Evolutionary conservation across 2,329 filamentous ascomycete genomes (phyloP).

Genomic region (Colletotrichum sp.): DNA sequence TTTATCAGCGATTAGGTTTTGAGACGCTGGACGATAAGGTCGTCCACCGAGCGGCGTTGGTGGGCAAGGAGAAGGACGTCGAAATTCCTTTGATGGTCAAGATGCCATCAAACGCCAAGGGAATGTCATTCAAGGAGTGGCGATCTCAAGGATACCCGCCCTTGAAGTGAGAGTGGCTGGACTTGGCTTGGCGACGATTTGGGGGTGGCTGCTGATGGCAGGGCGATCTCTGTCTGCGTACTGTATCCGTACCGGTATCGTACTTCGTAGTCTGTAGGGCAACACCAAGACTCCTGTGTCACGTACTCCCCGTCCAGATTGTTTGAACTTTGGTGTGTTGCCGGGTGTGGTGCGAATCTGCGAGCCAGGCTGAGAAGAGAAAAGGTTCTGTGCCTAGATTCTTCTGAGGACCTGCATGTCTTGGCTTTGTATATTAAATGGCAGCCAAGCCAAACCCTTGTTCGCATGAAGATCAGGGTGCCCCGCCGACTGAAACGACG

Average conservation of each 20-base stretch:
- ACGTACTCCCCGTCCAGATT: background rate
- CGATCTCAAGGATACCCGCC: slow-evolving; percentile 20
- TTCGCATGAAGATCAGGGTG: slow-evolving; percentile 3
- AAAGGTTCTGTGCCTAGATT: background rate
- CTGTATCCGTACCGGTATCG: background rate
- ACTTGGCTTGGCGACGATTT: background rate
- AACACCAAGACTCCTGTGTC: background rate
- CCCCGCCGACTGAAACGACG: background rate
- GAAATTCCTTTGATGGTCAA: slow-evolving; percentile 46
- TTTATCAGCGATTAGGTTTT: slow-evolving; percentile 54
- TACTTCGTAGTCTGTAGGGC: background rate
- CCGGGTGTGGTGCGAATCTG: background rate
- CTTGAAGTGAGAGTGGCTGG: slow-evolving; percentile 2
- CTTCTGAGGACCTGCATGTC: slow-evolving; percentile 1
- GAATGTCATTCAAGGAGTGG: slow-evolving; percentile 40
- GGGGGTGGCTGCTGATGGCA: background rate
- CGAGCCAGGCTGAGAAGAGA: background rate
- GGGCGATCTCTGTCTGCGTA: background rate
- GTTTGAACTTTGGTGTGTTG: background rate
- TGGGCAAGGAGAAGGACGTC: slow-evolving; percentile 40
- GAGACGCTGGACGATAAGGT: slow-evolving; percentile 40
- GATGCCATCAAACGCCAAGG: slow-evolving; percentile 39
- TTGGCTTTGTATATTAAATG: background rate
- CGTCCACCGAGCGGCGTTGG: slow-evolving; percentile 39
- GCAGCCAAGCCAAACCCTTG: background rate